These are phyloP conservation scores for Chaetomium globosum DNA, from an alignment of 2,329 filamentous ascomycete species.

Conservation along the genomic window DNA sequence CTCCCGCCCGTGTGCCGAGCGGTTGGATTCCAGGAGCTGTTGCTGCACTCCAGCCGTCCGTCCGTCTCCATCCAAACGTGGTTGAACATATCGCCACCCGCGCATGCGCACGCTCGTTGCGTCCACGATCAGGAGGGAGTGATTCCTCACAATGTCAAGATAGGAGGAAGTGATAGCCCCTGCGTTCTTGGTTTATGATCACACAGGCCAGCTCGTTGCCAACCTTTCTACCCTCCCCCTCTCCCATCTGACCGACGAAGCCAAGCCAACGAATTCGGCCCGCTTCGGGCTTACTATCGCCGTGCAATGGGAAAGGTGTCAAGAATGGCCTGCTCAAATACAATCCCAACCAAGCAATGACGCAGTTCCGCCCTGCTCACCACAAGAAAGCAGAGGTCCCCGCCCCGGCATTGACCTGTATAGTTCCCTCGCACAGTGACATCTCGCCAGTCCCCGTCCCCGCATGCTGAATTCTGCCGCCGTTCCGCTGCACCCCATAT, in stretches of 20 bases:
- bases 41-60: constrained; percentile 1
- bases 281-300: constrained; percentile 4
- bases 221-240: not conserved
- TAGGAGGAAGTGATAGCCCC: not conserved
- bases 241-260: not conserved
- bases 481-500: constrained; percentile 8
- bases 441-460: constrained; percentile 15
- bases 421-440: constrained; percentile 11
- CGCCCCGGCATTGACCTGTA: constrained; percentile 23
- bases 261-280: constrained; percentile 1
- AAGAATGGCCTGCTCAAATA: not conserved
- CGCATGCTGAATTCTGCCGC: constrained; percentile 23
- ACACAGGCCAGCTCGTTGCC: not conserved
- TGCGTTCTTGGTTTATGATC: not conserved
- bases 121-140: not conserved
- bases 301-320: not conserved
- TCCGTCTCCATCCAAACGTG: not conserved
- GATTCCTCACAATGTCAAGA: not conserved
- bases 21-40: constrained; percentile 1
- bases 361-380: not conserved
- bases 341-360: not conserved
- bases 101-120: not conserved
- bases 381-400: not conserved
- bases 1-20: not conserved
- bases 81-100: not conserved